A percentile compares a stretch with the other conserved stretches of the same genome.
Conservation (phyloP, 2,329 filamentous ascomycete genomes). For the Coniella lustricola region DNA sequence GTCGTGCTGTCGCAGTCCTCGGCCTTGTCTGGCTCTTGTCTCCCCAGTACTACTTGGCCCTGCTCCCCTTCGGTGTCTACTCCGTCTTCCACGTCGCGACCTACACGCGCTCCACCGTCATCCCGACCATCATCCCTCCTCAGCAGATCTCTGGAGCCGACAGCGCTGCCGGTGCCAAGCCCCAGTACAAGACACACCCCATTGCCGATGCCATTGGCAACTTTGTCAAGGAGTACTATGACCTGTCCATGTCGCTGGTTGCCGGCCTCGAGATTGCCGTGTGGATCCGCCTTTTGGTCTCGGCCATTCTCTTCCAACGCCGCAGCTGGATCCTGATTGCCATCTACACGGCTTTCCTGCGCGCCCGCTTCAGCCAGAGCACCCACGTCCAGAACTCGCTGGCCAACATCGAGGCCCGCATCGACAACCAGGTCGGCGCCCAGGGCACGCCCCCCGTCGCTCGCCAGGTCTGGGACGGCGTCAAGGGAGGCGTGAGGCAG, state of each 20-base stretch:
- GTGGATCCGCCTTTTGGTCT: conserved; percentile 74
- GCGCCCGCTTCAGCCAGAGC: conserved; percentile 84
- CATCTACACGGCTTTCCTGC: conserved; percentile 87
- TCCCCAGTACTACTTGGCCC: conserved; percentile 80
- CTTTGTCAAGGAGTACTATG: conserved; percentile 98
- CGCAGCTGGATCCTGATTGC: conserved; percentile 82
- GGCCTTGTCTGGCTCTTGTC: conserved; percentile 91
- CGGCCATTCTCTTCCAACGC: conserved; percentile 80
- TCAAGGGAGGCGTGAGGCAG: conserved; percentile 68
- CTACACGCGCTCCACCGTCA: conserved; percentile 87
- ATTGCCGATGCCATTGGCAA: conserved; percentile 76
- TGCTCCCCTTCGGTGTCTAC: conserved; percentile 93
- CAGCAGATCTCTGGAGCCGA: conserved; percentile 45
- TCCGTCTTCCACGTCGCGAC: conserved; percentile 98
- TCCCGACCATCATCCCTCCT: conserved; percentile 75
- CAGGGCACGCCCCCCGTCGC: conserved; percentile 79
- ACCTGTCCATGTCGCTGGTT: conserved; percentile 89
- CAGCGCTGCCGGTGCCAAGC: conserved; percentile 51
- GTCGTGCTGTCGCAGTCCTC: conserved; percentile 65
- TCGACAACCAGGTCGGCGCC: conserved; percentile 76
- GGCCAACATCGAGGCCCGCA: conserved; percentile 60
- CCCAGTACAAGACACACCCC: conserved; percentile 47
- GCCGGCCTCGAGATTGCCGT: conserved; percentile 80
- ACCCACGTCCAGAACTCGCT: conserved; percentile 84
- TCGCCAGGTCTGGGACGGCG: conserved; percentile 69